Conservation (phyloP, 306 rosid genomes). For the Cucurbita moschata region DNA sequence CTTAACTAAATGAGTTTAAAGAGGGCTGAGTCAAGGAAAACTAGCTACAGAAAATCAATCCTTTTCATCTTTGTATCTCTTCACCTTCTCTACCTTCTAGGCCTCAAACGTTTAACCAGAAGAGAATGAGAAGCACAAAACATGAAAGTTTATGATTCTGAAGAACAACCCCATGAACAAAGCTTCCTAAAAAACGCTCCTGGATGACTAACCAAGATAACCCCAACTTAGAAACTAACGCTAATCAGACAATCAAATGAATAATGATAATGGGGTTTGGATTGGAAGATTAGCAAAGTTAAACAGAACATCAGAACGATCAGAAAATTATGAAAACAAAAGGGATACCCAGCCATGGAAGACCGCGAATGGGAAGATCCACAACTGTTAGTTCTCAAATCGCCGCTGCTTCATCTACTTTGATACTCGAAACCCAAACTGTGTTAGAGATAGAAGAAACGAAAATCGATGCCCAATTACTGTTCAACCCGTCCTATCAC, state of each 20-base stretch:
- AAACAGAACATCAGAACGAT: not conserved
- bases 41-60: not conserved
- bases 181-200: not conserved
- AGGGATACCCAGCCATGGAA: slow-evolving; percentile 2
- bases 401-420: not conserved
- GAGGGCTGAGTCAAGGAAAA: not conserved
- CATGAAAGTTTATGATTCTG: not conserved
- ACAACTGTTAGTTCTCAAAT: not conserved
- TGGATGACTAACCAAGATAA: not conserved
- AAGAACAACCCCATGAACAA: not conserved
- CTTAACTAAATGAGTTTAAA: not conserved
- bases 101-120: not conserved
- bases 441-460: not conserved
- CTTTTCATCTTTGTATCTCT: too few species aligned
- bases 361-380: not conserved
- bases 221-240: not conserved
- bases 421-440: not conserved
- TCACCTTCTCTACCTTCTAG: too few species aligned
- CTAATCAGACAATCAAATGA: not conserved
- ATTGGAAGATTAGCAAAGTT: not conserved
- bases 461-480: not conserved
- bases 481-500: not conserved
- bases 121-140: not conserved
- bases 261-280: not conserved
- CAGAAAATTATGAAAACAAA: not conserved